Conservation (phyloP, 305 asterid genomes). For the Rubia balearica region DNA sequence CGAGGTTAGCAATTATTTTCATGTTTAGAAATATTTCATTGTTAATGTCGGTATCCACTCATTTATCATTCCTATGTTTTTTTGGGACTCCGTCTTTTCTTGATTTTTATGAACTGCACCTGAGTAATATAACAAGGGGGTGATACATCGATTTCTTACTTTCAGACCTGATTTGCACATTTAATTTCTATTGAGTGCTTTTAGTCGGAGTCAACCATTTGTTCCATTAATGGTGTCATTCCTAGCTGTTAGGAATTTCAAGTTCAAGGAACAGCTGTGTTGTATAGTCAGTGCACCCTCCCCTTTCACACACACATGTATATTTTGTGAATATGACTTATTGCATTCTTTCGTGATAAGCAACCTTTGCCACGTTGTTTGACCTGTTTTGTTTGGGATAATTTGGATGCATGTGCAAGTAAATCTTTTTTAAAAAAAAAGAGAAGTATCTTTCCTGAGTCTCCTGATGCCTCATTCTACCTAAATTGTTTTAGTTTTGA, state of each 20-base stretch:
- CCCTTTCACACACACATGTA: neutral
- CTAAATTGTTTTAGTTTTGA: neutral
- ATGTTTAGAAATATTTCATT: neutral
- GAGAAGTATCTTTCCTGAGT: neutral
- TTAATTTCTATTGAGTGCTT: neutral
- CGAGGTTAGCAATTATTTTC: constrained; percentile 44
- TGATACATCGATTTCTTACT: neutral
- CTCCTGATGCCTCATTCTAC: neutral
- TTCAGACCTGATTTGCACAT: neutral
- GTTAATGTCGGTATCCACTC: neutral
- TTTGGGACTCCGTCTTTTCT: neutral
- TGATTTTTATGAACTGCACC: neutral
- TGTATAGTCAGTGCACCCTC: neutral
- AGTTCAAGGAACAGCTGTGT: neutral
- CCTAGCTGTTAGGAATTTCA: constrained; percentile 1
- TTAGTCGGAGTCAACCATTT: neutral
- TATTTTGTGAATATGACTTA: neutral
- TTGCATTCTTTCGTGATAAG: too few species aligned
- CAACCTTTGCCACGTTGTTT: neutral
- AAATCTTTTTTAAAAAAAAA: neutral
- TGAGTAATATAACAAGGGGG: neutral
- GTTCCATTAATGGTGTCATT: neutral
- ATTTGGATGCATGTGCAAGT: neutral
- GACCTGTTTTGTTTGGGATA: neutral
- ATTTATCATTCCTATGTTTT: neutral